These are phyloP conservation scores for Scenedesmus sp. DNA, from an alignment of 163 green algal species.

Conservation along the genomic window DNA sequence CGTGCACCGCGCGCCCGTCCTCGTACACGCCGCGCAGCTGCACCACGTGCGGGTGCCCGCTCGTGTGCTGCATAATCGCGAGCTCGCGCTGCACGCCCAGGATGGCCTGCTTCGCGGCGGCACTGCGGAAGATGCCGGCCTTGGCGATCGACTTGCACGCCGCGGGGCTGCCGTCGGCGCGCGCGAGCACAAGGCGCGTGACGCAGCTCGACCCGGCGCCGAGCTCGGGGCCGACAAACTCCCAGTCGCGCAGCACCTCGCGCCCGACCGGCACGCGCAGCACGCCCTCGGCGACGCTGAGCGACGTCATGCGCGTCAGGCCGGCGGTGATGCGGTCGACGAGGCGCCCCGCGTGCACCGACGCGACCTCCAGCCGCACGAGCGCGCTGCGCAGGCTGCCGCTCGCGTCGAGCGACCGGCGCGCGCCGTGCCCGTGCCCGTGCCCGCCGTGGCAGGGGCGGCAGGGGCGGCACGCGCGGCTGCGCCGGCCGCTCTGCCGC, in stretches of 20 bases:
- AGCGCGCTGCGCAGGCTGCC: slow-evolving; percentile 13
- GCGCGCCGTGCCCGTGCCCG: not conserved
- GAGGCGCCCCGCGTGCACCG: not conserved
- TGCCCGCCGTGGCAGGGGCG: too few relatives aligned
- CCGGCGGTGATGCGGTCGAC: slow-evolving; percentile 7
- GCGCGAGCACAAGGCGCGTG: slow-evolving; percentile 64
- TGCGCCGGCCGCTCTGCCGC: not conserved
- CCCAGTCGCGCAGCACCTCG: slow-evolving; percentile 39
- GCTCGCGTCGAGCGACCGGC: not conserved
- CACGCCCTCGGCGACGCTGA: not conserved
- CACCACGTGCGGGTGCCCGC: slow-evolving; percentile 72
- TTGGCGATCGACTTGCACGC: slow-evolving; percentile 87
- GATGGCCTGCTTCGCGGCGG: slow-evolving; percentile 67
- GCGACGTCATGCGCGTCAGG: slow-evolving; percentile 8
- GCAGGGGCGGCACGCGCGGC: not conserved
- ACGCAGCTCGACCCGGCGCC: slow-evolving; percentile 75
- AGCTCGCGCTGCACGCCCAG: slow-evolving; percentile 70
- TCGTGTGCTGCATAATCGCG: slow-evolving; percentile 79
- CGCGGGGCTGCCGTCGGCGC: slow-evolving; percentile 51
- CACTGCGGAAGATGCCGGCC: slow-evolving; percentile 58
- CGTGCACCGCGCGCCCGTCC: slow-evolving; percentile 88
- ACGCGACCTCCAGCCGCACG: not conserved
- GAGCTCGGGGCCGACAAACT: slow-evolving; percentile 33
- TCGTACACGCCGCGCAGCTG: slow-evolving; percentile 84
- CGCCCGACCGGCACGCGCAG: slow-evolving; percentile 5